phyloP scores from a whole-genome alignment of 2,329 filamentous ascomycete species.

The Aspergillus sp. region DNA sequence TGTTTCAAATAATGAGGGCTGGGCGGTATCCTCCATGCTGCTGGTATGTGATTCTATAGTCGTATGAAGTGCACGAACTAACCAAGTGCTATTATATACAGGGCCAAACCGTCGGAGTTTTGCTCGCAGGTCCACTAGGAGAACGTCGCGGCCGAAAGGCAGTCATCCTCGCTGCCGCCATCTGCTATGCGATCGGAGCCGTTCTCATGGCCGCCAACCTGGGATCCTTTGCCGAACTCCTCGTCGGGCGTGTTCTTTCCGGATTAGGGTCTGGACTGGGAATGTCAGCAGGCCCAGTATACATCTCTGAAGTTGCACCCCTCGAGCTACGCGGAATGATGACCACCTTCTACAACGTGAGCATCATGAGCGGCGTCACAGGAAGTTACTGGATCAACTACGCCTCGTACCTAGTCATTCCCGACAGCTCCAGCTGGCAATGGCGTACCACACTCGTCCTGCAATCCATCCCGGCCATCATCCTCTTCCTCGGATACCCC shows the following conservation, averaged over 20 bases:
- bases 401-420: slow-evolving; percentile 17
- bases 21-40: slow-evolving; percentile 26
- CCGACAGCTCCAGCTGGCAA: slow-evolving; percentile 21
- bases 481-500: slow-evolving; percentile 24
- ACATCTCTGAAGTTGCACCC: slow-evolving; percentile 84
- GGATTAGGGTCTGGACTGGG: slow-evolving; percentile 22
- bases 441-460: slow-evolving; percentile 23
- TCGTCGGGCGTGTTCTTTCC: slow-evolving; percentile 21
- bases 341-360: slow-evolving; percentile 26
- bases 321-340: slow-evolving; percentile 62
- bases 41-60: slow-evolving; percentile 13
- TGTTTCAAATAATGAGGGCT: slow-evolving; percentile 21
- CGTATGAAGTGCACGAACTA: background rate
- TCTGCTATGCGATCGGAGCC: slow-evolving; percentile 23
- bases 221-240: slow-evolving; percentile 20
- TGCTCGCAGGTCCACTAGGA: slow-evolving; percentile 20
- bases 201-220: slow-evolving; percentile 24
- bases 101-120: slow-evolving; percentile 20
- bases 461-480: slow-evolving; percentile 22
- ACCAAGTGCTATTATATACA: background rate
- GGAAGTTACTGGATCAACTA: slow-evolving; percentile 28
- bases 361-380: slow-evolving; percentile 24
- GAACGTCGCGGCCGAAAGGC: slow-evolving; percentile 25
- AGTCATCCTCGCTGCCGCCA: slow-evolving; percentile 18
- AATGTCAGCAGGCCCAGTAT: slow-evolving; percentile 66